Evolutionary conservation across 441 rosid species (phyloP).

Genomic region (Breynia disticha): DNA sequence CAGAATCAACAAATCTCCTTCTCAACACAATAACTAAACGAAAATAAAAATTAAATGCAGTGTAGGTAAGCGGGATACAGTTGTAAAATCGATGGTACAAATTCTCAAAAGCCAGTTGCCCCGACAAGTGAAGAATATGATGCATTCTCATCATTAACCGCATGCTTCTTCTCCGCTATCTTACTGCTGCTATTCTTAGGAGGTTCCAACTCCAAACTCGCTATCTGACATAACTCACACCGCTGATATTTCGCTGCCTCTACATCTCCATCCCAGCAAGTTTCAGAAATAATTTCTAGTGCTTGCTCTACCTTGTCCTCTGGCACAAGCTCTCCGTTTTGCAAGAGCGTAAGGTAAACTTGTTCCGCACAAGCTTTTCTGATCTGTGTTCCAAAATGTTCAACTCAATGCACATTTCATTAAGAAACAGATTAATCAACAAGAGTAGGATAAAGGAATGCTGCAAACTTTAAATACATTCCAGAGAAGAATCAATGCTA

Average conservation of each 20-base stretch:
- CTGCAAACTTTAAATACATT: no score
- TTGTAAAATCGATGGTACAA: background rate
- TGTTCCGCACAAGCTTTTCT: constrained; percentile 74
- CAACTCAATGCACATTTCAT: no score
- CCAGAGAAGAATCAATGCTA: no score
- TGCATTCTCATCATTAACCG: constrained; percentile 66
- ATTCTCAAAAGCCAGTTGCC: constrained; percentile 56
- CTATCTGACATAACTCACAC: constrained; percentile 41
- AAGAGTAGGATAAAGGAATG: no score
- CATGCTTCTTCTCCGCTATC: constrained; percentile 12
- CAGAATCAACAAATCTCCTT: no score
- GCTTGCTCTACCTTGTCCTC: constrained; percentile 63
- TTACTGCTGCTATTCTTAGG: constrained; percentile 10
- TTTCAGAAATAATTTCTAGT: constrained; percentile 49
- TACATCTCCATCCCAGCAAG: constrained; percentile 76
- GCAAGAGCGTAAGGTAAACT: constrained; percentile 65
- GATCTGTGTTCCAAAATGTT: constrained; percentile 36
- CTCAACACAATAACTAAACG: no score
- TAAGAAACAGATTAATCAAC: no score
- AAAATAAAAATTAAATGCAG: no score
- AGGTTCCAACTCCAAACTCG: constrained; percentile 41
- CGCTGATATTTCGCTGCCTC: constrained; percentile 41
- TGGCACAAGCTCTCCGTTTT: constrained; percentile 44
- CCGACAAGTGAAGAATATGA: constrained; percentile 84
- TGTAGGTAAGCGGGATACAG: no score